These are phyloP conservation scores for Hypoxylon sp. DNA, from an alignment of 2,329 filamentous ascomycete species.

Conservation along the genomic window DNA sequence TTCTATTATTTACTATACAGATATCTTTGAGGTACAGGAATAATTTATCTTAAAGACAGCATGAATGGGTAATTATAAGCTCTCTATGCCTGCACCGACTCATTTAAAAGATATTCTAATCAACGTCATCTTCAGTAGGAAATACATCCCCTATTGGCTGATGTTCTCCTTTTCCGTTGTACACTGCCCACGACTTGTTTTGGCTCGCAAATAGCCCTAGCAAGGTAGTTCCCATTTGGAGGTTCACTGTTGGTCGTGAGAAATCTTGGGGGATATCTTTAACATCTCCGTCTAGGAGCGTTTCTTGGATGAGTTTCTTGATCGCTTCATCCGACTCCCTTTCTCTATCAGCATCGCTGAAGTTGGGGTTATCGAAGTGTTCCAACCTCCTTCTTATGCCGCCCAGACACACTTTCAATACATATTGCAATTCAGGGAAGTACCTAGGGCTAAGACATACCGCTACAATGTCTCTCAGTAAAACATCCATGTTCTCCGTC, in stretches of 20 bases:
- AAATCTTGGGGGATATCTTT: not conserved
- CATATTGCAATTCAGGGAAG: not conserved
- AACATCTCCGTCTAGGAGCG: not conserved
- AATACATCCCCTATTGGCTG: no score
- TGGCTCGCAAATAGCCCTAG: not conserved
- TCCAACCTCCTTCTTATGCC: not conserved
- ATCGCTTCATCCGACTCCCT: not conserved
- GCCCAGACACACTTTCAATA: not conserved
- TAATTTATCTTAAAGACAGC: no score
- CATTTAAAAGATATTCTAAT: no score
- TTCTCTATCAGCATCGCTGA: not conserved
- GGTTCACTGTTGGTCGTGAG: not conserved
- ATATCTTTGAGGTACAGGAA: no score
- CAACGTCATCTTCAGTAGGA: no score
- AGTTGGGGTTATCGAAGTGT: not conserved
- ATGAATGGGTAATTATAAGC: no score
- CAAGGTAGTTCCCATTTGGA: conserved; percentile 3
- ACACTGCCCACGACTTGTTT: not conserved
- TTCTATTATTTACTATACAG: no score
- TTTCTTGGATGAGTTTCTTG: not conserved
- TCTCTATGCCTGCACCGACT: no score
- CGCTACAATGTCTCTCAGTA: conserved; percentile 7
- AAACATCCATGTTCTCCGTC: not conserved
- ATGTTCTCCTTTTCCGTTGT: no score
- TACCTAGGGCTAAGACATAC: not conserved